These are phyloP conservation scores for Hypoxylon sp. DNA, from an alignment of 2,329 filamentous ascomycete genomes.

Conservation along the genomic window DNA sequence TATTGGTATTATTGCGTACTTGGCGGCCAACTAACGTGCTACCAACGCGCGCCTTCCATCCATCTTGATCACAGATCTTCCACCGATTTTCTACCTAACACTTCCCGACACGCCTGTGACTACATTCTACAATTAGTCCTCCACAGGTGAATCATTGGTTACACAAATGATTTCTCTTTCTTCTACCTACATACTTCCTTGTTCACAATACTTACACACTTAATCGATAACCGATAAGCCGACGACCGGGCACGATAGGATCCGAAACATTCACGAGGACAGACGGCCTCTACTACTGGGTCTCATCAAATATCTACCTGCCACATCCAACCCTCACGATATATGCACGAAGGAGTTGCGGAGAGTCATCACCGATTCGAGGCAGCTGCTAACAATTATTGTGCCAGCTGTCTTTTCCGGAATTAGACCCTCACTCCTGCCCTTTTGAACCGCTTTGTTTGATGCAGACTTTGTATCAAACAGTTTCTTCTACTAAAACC, in stretches of 20 bases:
- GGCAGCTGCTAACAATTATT: not conserved
- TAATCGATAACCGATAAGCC: conserved; percentile 19
- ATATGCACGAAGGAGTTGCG: conserved; percentile 5
- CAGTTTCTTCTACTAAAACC: not conserved
- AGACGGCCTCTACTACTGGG: conserved; percentile 1
- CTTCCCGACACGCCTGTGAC: conserved; percentile 4
- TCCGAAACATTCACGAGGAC: not conserved
- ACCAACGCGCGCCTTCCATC: not conserved
- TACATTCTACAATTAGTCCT: not conserved
- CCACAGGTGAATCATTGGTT: conserved; percentile 5
- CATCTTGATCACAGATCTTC: conserved; percentile 3
- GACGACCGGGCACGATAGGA: not conserved
- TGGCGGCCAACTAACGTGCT: not conserved
- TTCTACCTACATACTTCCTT: not conserved
- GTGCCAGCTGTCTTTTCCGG: conserved; percentile 21
- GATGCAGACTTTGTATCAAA: conserved; percentile 3
- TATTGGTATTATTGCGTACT: not conserved
- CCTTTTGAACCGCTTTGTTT: conserved; percentile 32
- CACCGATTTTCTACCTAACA: not conserved
- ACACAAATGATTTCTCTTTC: conserved; percentile 31
- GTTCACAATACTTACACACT: not conserved
- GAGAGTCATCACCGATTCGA: not conserved
- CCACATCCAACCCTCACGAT: not conserved
- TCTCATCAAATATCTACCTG: not conserved
- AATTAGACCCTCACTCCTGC: conserved; percentile 18